Evolutionary conservation across 2,329 filamentous ascomycete genomes (phyloP).

Genomic region (Fusarium globosum): DNA sequence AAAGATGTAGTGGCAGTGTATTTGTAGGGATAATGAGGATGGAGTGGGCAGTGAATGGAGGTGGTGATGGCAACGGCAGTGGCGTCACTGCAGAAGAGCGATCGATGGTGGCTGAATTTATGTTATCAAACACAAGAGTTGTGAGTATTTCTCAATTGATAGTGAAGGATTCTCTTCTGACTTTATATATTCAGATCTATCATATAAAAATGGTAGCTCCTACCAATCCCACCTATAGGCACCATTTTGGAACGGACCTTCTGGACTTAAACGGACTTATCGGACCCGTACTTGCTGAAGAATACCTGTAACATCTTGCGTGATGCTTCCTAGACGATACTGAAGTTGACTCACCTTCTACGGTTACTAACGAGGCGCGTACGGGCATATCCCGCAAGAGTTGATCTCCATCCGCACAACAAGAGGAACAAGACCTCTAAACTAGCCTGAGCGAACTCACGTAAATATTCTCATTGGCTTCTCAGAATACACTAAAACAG

Average conservation of each 20-base stretch:
- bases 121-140: not conserved
- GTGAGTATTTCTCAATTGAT: not conserved
- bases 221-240: not conserved
- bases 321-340: not conserved
- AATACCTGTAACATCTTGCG: not conserved
- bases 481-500: not conserved
- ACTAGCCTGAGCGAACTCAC: not conserved
- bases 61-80: not conserved
- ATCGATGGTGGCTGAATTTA: not conserved
- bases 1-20: not conserved
- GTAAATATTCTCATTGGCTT: not conserved
- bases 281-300: not conserved
- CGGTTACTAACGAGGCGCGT: not conserved
- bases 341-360: not conserved
- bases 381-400: not conserved
- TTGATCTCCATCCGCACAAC: too few species aligned
- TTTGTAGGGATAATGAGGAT: not conserved
- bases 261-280: not conserved
- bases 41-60: not conserved
- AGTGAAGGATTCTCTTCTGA: not conserved
- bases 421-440: not conserved
- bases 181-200: not conserved
- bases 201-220: not conserved
- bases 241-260: conserved; percentile 4
- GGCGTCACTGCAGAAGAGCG: not conserved